Conservation (phyloP, 345 rosid species). For the Odontarrhena argentea region DNA sequence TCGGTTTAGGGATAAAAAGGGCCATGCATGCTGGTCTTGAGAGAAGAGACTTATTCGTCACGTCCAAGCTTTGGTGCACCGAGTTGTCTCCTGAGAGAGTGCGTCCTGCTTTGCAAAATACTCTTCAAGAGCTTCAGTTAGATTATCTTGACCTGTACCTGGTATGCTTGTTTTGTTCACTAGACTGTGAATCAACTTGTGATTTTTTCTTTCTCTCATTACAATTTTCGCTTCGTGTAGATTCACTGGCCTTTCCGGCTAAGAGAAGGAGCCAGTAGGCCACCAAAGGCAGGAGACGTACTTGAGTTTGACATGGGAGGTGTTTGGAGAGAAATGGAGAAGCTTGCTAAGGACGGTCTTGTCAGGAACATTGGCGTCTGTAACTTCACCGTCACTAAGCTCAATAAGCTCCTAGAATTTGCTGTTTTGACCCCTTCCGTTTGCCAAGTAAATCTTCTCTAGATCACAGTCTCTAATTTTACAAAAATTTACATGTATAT, state of each 20-base stretch:
- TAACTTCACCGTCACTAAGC: slow-evolving; percentile 57
- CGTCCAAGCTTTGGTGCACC: slow-evolving; percentile 62
- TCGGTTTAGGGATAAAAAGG: slow-evolving; percentile 47
- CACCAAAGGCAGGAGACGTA: slow-evolving; percentile 50
- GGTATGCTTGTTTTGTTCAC: slow-evolving; percentile 31
- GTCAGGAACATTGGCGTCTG: slow-evolving; percentile 55
- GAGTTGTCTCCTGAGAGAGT: slow-evolving; percentile 56
- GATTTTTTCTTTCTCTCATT: not conserved
- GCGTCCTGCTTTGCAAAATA: slow-evolving; percentile 49
- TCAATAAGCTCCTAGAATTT: slow-evolving; percentile 45
- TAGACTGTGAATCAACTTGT: not conserved
- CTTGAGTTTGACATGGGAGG: slow-evolving; percentile 60
- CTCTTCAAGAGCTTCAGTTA: slow-evolving; percentile 59
- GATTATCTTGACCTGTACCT: slow-evolving; percentile 61
- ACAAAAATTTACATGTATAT: not conserved
- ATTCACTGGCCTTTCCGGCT: slow-evolving; percentile 64
- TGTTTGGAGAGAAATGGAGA: slow-evolving; percentile 70
- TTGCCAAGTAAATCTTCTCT: slow-evolving; percentile 42
- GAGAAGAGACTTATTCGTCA: slow-evolving; percentile 56
- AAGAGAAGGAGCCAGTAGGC: slow-evolving; percentile 54
- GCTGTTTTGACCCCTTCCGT: slow-evolving; percentile 51
- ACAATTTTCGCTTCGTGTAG: slow-evolving; percentile 29
- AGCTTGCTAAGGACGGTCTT: slow-evolving; percentile 46
- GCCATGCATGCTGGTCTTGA: slow-evolving; percentile 55
- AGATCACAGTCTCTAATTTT: not conserved